Base-by-base conservation (phyloP, 2,329 filamentous ascomycete species). In the Phialophora expanda region DNA sequence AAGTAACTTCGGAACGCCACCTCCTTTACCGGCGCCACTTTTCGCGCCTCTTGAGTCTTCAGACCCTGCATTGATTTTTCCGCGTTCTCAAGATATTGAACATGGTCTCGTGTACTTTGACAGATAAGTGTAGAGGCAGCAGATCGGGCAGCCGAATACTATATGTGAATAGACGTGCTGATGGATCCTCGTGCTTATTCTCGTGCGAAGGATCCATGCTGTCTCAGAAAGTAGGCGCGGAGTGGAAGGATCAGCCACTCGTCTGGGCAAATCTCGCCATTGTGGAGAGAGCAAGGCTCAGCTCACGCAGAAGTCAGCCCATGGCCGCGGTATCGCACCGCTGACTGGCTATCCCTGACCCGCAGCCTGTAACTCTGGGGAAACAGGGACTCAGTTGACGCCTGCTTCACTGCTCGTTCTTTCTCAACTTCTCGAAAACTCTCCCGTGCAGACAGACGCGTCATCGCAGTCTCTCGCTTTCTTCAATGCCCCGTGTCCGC, bases 331-430 rank as follows among this genome's bases (percentile, higher is more conserved):
- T n/a, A 44, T 44, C 5, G 14, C 26, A 56, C 26, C 2, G 12
- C 14, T n/a, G 53, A 56, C 26, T 56, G 53, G 26, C 53, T 12
- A 24, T 28, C 48, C 48, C 48, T 51, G 48, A 17, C 48, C 48
- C 20, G 20, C 20, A 4, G 48, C 20, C 20, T 51, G 11, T 26
- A 28, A 28, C 20, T 51, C 48, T 51, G 48, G 48, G 48, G 48
- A 51, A 51, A 51, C 20, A 12, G 48, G 48, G 22, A 51, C n/a
- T 4, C 20, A 12, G 48, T 26, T 26, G 8, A 22, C 24, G 48
- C 48, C 24, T 51, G 20, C 48, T 51, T 51, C 20, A 24, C 24
- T 51, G 48, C 22, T 51, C 48, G 20, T 51, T 51, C 48, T 17
- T 51, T 26, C 14, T 51, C 48, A 26, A 26, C 48, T 51, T 51